Conservation (phyloP, 78 protist species). For the Planoprotostelium fungivorum region DNA sequence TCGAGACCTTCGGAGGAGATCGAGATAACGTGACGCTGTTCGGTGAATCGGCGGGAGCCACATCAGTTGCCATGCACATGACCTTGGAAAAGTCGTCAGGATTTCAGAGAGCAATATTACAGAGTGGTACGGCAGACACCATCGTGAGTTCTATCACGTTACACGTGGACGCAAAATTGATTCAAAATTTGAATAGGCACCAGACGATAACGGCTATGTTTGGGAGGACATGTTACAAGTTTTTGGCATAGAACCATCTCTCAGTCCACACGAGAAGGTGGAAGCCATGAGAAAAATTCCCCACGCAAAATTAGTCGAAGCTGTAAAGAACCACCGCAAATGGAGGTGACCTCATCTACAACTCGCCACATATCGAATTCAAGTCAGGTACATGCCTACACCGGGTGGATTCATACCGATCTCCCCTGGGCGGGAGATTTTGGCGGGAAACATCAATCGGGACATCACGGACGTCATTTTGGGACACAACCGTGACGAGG, state of each 20-base stretch:
- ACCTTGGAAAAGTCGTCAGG: too few relatives aligned
- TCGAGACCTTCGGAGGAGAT: conserved; percentile 78
- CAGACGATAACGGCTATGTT: background rate
- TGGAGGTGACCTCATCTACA: background rate
- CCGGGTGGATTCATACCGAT: background rate
- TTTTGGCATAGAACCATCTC: background rate
- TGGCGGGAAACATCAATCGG: background rate
- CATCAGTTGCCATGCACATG: conserved; percentile 13
- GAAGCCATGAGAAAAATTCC: background rate
- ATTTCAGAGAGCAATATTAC: too few relatives aligned
- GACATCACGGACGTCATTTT: background rate
- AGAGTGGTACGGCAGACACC: too few relatives aligned
- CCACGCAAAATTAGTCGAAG: background rate
- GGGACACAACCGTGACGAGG: background rate
- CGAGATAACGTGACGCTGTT: conserved; percentile 48
- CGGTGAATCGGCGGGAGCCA: conserved; percentile 82
- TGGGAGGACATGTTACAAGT: background rate
- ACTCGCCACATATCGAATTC: background rate
- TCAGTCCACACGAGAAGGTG: background rate
- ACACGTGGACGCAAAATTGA: background rate
- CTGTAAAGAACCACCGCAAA: background rate
- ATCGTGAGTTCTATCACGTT: background rate
- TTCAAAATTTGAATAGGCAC: background rate
- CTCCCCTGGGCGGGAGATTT: background rate
- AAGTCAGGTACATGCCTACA: background rate